Conservation (phyloP, 1,139 yeast genomes). For the Lizanozyma gosingica region DNA sequence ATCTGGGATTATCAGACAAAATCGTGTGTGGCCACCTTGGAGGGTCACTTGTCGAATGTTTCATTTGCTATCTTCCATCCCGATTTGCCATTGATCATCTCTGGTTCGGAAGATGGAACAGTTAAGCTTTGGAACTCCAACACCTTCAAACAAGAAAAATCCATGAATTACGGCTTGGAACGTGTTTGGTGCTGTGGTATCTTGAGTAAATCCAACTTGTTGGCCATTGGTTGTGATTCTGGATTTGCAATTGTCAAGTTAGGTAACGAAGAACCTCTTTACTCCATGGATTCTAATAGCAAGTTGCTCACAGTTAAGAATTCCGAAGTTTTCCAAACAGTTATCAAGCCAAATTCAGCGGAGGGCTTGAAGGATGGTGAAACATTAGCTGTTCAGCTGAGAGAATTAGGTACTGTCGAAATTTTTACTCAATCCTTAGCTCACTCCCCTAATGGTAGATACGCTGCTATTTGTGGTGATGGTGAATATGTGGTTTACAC, state of each 20-base stretch:
- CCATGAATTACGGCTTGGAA: constrained; percentile 84
- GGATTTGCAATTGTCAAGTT: constrained; percentile 81
- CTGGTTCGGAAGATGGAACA: constrained; percentile 81
- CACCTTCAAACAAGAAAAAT: constrained; percentile 80
- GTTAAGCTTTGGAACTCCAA: constrained; percentile 73
- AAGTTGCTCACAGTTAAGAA: constrained; percentile 87
- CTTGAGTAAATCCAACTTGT: constrained; percentile 65
- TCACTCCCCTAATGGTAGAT: constrained; percentile 97
- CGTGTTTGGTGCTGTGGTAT: constrained; percentile 94
- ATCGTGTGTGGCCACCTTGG: constrained; percentile 87
- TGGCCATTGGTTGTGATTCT: constrained; percentile 91
- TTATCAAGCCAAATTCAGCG: constrained; percentile 59
- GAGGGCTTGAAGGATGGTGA: constrained; percentile 77
- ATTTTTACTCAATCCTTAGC: constrained; percentile 78
- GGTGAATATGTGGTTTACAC: constrained; percentile 96
- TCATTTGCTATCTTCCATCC: constrained; percentile 97
- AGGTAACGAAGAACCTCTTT: constrained; percentile 91
- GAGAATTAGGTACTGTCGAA: constrained; percentile 89
- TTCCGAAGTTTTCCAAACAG: constrained; percentile 79
- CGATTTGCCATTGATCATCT: constrained; percentile 77
- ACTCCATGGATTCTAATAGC: constrained; percentile 89
- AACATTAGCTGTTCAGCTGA: constrained; percentile 60
- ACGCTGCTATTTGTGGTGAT: constrained; percentile 95
- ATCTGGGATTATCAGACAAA: constrained; percentile 98
- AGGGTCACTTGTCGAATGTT: constrained; percentile 90